Percentiles rank a stretch among this genome's conserved stretches.
Evolutionary conservation across 495 filamentous ascomycete species (phyloP).

Genomic region (Hypoxylon subgilvum): DNA sequence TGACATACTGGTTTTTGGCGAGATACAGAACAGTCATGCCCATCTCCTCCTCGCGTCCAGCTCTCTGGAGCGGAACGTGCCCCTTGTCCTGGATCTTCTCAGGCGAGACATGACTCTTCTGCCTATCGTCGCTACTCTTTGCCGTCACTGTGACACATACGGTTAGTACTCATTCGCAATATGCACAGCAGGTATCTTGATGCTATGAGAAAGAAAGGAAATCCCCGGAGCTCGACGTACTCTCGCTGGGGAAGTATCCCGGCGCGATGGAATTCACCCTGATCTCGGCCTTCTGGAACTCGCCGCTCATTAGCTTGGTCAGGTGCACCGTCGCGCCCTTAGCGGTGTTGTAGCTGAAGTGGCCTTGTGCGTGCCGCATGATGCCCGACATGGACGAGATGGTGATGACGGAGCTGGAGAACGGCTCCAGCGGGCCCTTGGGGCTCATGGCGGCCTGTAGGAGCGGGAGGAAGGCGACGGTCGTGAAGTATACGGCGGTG

Average conservation of each 20-base stretch:
- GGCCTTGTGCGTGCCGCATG: constrained; percentile 57
- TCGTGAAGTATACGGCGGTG: constrained; percentile 65
- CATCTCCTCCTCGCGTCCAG: constrained; percentile 64
- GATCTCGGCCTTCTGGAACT: constrained; percentile 61
- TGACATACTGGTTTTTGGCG: constrained; percentile 64
- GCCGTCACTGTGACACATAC: constrained; percentile 55
- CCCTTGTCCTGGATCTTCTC: constrained; percentile 61
- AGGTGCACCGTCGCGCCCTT: constrained; percentile 68
- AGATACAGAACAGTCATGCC: constrained; percentile 62
- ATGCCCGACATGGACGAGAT: constrained; percentile 65
- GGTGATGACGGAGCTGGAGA: constrained; percentile 58
- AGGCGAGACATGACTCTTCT: constrained; percentile 58
- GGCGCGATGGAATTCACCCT: constrained; percentile 68
- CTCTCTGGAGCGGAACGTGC: constrained; percentile 56
- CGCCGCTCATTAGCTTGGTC: constrained; percentile 64
- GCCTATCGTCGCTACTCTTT: constrained; percentile 57
- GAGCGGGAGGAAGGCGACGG: constrained; percentile 68
- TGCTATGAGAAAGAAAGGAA: neutral
- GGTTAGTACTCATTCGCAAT: constrained; percentile 11
- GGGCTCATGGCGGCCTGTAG: constrained; percentile 53
- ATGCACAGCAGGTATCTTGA: too few relatives aligned
- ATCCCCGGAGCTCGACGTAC: constrained; percentile 5
- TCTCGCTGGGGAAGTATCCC: constrained; percentile 67
- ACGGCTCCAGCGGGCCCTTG: constrained; percentile 51
- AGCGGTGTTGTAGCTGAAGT: constrained; percentile 64